A percentile compares a stretch with the other conserved stretches of the same genome.
Evolutionary conservation across 2,329 filamentous ascomycete genomes (phyloP).

Genomic region (Pyrenochaeta sp.): DNA sequence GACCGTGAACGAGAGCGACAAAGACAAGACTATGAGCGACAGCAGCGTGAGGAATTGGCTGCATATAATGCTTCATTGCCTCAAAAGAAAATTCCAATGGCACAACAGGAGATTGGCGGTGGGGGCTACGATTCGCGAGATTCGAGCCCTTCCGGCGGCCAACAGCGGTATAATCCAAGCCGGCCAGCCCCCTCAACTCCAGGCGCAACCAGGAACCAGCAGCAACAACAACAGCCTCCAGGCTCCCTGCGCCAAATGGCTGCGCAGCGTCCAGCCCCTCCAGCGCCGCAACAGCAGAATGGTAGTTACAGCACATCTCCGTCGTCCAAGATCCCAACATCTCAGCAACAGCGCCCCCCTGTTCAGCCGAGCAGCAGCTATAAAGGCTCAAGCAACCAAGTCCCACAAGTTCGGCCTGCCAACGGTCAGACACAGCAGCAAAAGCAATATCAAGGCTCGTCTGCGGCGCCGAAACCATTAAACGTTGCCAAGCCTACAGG

Average conservation of each 20-base stretch:
- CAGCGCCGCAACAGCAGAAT: slow-evolving; percentile 64
- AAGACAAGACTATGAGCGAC: slow-evolving; percentile 54
- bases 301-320: slow-evolving; percentile 39
- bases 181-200: slow-evolving; percentile 86
- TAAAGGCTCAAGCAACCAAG: slow-evolving; percentile 48
- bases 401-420: slow-evolving; percentile 52
- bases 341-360: slow-evolving; percentile 42
- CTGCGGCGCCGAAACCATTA: slow-evolving; percentile 63
- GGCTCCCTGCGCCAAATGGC: slow-evolving; percentile 61
- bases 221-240: slow-evolving; percentile 62
- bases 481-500: slow-evolving; percentile 59
- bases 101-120: slow-evolving; percentile 88
- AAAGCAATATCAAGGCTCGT: slow-evolving; percentile 53
- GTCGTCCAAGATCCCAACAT: slow-evolving; percentile 33
- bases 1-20: slow-evolving; percentile 52
- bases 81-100: slow-evolving; percentile 79
- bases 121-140: slow-evolving; percentile 59
- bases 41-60: slow-evolving; percentile 75
- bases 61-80: slow-evolving; percentile 91
- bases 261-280: slow-evolving; percentile 84
- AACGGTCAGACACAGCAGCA: slow-evolving; percentile 53
- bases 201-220: slow-evolving; percentile 55
- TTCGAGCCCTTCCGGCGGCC: slow-evolving; percentile 56
- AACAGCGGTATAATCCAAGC: slow-evolving; percentile 80
- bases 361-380: slow-evolving; percentile 57